phyloP scores from a whole-genome alignment of 1,284 basidiomycete genomes.

The Malassezia pachydermatis region DNA sequence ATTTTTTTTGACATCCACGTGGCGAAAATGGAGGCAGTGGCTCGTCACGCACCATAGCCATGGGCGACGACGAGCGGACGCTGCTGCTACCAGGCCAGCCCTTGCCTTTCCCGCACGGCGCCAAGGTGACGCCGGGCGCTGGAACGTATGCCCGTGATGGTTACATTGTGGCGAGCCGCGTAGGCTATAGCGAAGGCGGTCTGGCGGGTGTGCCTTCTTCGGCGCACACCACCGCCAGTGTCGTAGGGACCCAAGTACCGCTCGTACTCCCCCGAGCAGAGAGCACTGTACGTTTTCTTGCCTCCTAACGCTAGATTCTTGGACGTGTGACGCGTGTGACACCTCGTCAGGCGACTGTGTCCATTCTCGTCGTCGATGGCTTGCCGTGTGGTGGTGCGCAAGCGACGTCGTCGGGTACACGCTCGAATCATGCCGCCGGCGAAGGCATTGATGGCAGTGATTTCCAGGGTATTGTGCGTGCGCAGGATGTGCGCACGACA shows the following conservation, averaged over 20 bases:
- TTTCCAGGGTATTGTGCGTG: conserved; percentile 80
- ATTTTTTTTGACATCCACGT: conserved; percentile 6
- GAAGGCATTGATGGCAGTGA: conserved; percentile 50
- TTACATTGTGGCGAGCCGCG: conserved; percentile 31
- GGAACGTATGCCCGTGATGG: conserved; percentile 31
- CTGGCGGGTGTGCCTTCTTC: no score
- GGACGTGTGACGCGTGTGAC: conserved; percentile 75
- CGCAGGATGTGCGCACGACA: conserved; percentile 67
- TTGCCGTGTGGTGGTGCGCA: conserved; percentile 54
- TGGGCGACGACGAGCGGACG: not conserved
- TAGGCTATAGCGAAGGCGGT: conserved; percentile 33
- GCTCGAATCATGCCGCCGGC: conserved; percentile 40
- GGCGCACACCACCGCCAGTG: conserved; percentile 1
- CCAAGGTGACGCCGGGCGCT: conserved; percentile 10
- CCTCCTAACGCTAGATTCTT: no score
- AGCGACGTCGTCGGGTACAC: conserved; percentile 4
- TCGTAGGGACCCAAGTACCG: conserved; percentile 22
- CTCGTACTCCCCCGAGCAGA: conserved; percentile 31
- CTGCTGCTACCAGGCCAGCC: conserved; percentile 32
- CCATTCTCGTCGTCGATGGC: conserved; percentile 80
- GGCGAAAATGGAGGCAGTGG: not conserved
- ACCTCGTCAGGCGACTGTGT: conserved; percentile 72
- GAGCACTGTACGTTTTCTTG: no score
- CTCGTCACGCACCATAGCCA: not conserved
- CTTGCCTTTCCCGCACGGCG: conserved; percentile 11